Evolutionary conservation across 2,329 filamentous ascomycete genomes (phyloP).

Genomic region (Corniculantispora saksenae): DNA sequence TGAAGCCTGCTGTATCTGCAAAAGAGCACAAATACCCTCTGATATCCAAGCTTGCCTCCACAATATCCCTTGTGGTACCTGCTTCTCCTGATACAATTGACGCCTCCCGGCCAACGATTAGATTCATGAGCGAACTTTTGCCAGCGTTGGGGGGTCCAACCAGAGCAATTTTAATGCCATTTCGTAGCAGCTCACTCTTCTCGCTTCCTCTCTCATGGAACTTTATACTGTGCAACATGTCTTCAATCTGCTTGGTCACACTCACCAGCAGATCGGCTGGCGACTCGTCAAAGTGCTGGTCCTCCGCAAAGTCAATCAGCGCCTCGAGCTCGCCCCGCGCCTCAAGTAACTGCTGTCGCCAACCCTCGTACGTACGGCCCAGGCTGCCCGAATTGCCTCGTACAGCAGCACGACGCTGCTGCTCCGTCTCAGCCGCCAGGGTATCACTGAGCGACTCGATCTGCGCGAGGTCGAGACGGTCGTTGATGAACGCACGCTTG

Average conservation of each 20-base stretch:
- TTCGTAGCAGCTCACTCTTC: conserved; percentile 78
- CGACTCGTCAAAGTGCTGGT: conserved; percentile 94
- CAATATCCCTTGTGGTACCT: conserved; percentile 89
- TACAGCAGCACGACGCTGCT: conserved; percentile 85
- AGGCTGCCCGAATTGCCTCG: conserved; percentile 72
- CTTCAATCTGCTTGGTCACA: conserved; percentile 64
- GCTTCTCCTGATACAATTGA: conserved; percentile 93
- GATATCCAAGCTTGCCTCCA: conserved; percentile 88
- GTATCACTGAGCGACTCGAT: conserved; percentile 67
- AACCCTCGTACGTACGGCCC: conserved; percentile 75
- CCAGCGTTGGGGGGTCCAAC: conserved; percentile 91
- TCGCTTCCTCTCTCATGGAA: conserved; percentile 76
- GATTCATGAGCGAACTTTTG: conserved; percentile 91
- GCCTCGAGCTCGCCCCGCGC: conserved; percentile 92
- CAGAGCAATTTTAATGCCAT: conserved; percentile 82
- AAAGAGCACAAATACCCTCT: conserved; percentile 90
- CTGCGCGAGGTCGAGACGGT: conserved; percentile 82
- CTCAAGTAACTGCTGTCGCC: conserved; percentile 74
- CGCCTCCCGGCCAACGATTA: conserved; percentile 85
- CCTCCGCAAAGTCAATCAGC: conserved; percentile 94
- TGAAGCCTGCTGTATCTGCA: conserved; percentile 89
- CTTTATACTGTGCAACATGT: conserved; percentile 63
- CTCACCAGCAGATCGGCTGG: conserved; percentile 69
- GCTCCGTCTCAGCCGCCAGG: conserved; percentile 77
- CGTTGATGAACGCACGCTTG: conserved; percentile 83